Evolutionary conservation across 495 filamentous ascomycete genomes (phyloP), one percentile per base, ranked within the genome.

Genomic region (Aspergillus heteromorphus): DNA sequence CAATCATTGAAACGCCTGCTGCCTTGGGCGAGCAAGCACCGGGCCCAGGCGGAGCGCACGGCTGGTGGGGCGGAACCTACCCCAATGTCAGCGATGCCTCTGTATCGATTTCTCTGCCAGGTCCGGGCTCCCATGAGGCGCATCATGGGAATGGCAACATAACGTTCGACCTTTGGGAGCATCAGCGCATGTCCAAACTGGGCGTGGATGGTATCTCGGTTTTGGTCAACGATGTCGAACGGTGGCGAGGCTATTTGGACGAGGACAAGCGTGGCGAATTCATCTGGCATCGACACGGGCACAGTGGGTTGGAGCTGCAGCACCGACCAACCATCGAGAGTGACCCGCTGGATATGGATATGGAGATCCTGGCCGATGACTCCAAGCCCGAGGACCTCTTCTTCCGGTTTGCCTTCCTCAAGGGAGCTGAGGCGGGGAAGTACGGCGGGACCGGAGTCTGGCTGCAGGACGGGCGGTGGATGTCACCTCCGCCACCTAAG

Each of bases 171-270:
- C 74, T 83, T 57, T 76, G 69, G 62, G 69, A 70, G 27, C 64
- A 65, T 10, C 61, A 75, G 30, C 74, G 75, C 18, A 76, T 74
- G 57, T 61, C 67, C 4, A 76, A 74, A 45, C 77, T 95, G 53
- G 91, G 88, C 3, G 81, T 97, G 45, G 84, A 95, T 62, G 93
- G 92, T 0, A 76, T 97, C 16, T 92, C 88, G 55, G 83, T 97
- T 16, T 71, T 98, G 0, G 86, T 98, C 20, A 96, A 98, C 63
- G 93, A 98, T 56, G 93, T 98, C 0, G 93, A 98, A 68, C 75
- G 92, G 53, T 92, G 83, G 69, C 71, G 85, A 9, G 79, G 79
- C 6, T 91, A 80, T 54, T 53, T 78, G 2, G 77, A 79, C 45
- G 77, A 80, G 49, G 73, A 75, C 51, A 57, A 65, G 27, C 43